Base-by-base conservation (phyloP, 108 stramenopile genomes). In the Cyclotella choctawhatcheeana region DNA sequence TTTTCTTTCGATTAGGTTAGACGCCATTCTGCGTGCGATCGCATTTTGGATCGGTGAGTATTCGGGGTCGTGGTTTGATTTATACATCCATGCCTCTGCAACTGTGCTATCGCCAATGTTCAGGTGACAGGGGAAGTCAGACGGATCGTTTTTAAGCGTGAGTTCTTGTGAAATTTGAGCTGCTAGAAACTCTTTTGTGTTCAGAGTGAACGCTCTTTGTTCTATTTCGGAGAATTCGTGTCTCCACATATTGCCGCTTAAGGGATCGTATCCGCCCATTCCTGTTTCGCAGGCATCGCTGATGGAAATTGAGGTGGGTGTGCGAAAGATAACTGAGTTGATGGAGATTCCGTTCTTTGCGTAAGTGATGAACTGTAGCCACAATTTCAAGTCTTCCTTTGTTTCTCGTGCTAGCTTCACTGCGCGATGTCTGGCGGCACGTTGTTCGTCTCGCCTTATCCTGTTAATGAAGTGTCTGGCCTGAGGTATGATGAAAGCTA, bases 381-480 rank as follows among this genome's bases (percentile, higher is more conserved):
- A 71, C 0, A 71, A 59, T 2, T 32, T 16, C 4, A 71, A 26
- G 30, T 71, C 69, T 43, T 31, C 25, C 27, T 62, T 61, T 0
- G 27, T 29, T 30, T 44, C 44, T n/a, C n/a, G n/a, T n/a, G n/a
- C n/a, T n/a, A n/a, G n/a, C n/a, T n/a, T n/a, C n/a, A n/a, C n/a
- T n/a, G n/a, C n/a, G n/a, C n/a, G n/a, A n/a, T n/a, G n/a, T 56
- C 48, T 67, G 6, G 35, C 16, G 17, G 66, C 54, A 5, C 8
- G 5, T 22, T 52, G 13, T 56, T 55, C 21, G 4, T 18, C 51
- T 33, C 54, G 24, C 2, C 69, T 14, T 17, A 62, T 43, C 30
- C 69, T 21, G 33, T 61, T 71, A 27, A 71, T 63, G 60, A 71
- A 71, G 16, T 71, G 69, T 1, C 69, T 20, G 0, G 61, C 61